Evolutionary conservation across 768 basidiomycete genomes (phyloP).

Genomic region (Rhodotorula paludigena): DNA sequence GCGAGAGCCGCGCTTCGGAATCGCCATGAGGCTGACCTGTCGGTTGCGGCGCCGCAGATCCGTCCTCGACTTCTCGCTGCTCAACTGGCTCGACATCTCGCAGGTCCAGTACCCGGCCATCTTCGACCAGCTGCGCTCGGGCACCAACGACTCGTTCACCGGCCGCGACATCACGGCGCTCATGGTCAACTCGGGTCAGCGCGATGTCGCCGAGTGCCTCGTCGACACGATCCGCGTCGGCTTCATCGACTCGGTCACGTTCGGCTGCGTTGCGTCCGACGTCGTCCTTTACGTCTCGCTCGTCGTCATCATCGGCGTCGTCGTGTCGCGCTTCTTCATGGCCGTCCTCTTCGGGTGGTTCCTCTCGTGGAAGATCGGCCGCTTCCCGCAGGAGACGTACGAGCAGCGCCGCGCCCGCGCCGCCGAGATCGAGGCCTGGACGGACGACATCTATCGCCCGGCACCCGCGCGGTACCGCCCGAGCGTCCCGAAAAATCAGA

Average conservation of each 20-base stretch:
- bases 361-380: conserved; percentile 89
- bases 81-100: conserved; percentile 74
- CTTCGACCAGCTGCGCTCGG: conserved; percentile 69
- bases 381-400: conserved; percentile 87
- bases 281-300: conserved; percentile 93
- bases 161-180: conserved; percentile 83
- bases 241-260: conserved; percentile 86
- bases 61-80: conserved; percentile 81
- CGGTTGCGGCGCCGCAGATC: too few relatives aligned
- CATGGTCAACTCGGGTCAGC: conserved; percentile 67
- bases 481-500: conserved; percentile 60
- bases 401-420: conserved; percentile 84
- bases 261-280: conserved; percentile 91
- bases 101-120: conserved; percentile 77
- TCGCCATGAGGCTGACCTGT: too few relatives aligned
- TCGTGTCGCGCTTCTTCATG: conserved; percentile 89
- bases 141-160: conserved; percentile 64
- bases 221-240: conserved; percentile 81
- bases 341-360: conserved; percentile 98
- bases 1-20: neutral
- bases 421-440: conserved; percentile 91
- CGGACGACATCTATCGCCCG: conserved; percentile 86
- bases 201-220: conserved; percentile 69
- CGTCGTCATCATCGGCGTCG: conserved; percentile 95
- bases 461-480: conserved; percentile 88